These are phyloP conservation scores for Neurospora sublineolata DNA, from an alignment of 495 filamentous ascomycete genomes.

Conservation along the genomic window DNA sequence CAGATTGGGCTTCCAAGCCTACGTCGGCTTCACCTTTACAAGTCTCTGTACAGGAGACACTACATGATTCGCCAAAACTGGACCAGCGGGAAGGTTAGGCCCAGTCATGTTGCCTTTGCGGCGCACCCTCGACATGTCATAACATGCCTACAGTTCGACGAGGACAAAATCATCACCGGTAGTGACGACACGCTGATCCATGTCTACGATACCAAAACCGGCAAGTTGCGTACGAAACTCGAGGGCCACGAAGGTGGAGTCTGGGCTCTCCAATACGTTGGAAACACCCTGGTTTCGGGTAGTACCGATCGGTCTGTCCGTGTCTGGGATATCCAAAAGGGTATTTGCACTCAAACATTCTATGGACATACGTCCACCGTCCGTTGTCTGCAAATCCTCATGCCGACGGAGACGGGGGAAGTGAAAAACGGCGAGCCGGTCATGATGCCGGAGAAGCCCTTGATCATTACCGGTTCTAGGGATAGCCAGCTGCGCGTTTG, in stretches of 20 bases:
- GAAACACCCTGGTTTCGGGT: constrained; percentile 88
- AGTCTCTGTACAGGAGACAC: constrained; percentile 88
- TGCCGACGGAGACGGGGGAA: constrained; percentile 68
- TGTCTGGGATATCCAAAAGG: constrained; percentile 93
- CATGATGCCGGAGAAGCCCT: constrained; percentile 80
- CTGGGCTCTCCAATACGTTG: constrained; percentile 94
- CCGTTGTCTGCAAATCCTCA: constrained; percentile 86
- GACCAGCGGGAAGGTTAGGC: constrained; percentile 75
- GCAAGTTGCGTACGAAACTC: constrained; percentile 67
- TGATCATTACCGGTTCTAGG: constrained; percentile 95
- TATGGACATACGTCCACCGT: constrained; percentile 97
- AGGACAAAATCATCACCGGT: constrained; percentile 93
- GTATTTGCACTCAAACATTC: constrained; percentile 85
- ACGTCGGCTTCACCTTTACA: constrained; percentile 80
- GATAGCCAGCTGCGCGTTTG: constrained; percentile 92
- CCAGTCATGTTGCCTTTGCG: constrained; percentile 89
- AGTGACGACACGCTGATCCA: constrained; percentile 98
- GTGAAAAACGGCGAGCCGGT: constrained; percentile 61
- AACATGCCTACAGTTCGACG: constrained; percentile 93
- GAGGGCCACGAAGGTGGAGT: constrained; percentile 95
- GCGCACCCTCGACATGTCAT: constrained; percentile 95
- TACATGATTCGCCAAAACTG: constrained; percentile 80
- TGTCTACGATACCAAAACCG: constrained; percentile 95
- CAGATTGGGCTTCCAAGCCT: constrained; percentile 67
- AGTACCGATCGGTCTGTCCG: constrained; percentile 92